A percentile compares a stretch with the other conserved stretches of the same genome.
Evolutionary conservation across 225 moss, liverwort and hornwort species (phyloP).

Genomic region (Physcomitrellopsis africana): DNA sequence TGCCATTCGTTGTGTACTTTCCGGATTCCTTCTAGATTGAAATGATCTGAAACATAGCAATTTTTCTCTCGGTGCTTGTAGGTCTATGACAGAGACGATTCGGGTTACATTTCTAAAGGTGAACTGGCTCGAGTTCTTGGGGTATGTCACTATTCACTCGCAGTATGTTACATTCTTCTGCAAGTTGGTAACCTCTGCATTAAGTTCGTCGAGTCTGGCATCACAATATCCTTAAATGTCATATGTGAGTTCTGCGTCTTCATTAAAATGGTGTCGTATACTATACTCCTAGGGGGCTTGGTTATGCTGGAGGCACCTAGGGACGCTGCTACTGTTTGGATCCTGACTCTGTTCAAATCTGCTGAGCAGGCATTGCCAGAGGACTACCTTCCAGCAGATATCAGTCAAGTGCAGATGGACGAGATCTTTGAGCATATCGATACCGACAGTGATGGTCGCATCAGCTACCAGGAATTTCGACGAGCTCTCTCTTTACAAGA

Average conservation of each 20-base stretch:
- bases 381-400: constrained; percentile 69
- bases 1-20: not conserved
- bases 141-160: constrained; percentile 44
- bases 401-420: constrained; percentile 66
- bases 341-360: constrained; percentile 8
- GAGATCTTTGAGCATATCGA: constrained; percentile 81
- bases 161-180: too few relatives aligned
- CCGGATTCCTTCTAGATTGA: not conserved
- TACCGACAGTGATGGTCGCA: constrained; percentile 74
- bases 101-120: constrained; percentile 83
- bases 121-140: constrained; percentile 78
- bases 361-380: constrained; percentile 72
- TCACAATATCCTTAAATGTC: not conserved
- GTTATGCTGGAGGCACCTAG: not conserved
- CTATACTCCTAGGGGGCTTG: not conserved
- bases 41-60: constrained; percentile 3
- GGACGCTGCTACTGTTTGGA: not conserved
- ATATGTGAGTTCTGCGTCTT: not conserved
- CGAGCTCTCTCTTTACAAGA: constrained; percentile 65
- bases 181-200: too few relatives aligned
- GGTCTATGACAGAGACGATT: constrained; percentile 86
- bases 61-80: constrained; percentile 30
- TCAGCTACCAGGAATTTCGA: constrained; percentile 78
- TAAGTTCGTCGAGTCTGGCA: not conserved
- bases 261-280: not conserved